Base-by-base conservation (phyloP, 106 monocot species). In the Acorus calamus region DNA sequence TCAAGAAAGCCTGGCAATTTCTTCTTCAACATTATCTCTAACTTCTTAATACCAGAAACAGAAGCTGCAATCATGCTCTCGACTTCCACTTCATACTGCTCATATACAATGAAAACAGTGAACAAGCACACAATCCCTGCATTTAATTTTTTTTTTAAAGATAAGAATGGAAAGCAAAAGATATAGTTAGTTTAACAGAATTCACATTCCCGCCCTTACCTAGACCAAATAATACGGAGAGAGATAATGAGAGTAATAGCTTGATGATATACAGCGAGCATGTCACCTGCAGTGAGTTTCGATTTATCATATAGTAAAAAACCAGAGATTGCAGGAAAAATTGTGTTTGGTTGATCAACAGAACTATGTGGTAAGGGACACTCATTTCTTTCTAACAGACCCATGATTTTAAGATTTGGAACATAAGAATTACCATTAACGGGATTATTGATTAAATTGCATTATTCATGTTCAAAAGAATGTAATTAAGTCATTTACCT, bases 41-140 rank as follows among this genome's bases (percentile, higher is more conserved):
- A 49, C 54, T 73, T 79, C 8, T 68, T 52, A 13, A 77, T 11
- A 55, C 53, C 56, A 70, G 46, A 62, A 11, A 58, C 53, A 60
- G 67, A 44, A 42, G 55, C 55, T 11, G 61, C 13, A 11, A 80
- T 65, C 60, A 89, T 46, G 47, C 49, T 74, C 49, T 86, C 79
- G 48, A 94, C 47, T 73, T 94, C 86, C 14, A 70, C 74, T 73
- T 94, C 94, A 55, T 74, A 84, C 52, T 89, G 86, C 14, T 94
- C 94, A 68, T 86, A 94, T 70, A 89, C 59, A 69, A 93, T 83
- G 83, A 93, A 93, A 45, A 78, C 49, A 53, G 69, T 76, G 58
- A 93, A 93, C 62, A 85, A 51, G 66, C 61, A 74, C 54, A 83
- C 49, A 56, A 88, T 59, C 7, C 85, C 92, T 93, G 85, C 64